Base-by-base conservation (phyloP, 2,329 filamentous ascomycete genomes). In the Lanzia echinophila region DNA sequence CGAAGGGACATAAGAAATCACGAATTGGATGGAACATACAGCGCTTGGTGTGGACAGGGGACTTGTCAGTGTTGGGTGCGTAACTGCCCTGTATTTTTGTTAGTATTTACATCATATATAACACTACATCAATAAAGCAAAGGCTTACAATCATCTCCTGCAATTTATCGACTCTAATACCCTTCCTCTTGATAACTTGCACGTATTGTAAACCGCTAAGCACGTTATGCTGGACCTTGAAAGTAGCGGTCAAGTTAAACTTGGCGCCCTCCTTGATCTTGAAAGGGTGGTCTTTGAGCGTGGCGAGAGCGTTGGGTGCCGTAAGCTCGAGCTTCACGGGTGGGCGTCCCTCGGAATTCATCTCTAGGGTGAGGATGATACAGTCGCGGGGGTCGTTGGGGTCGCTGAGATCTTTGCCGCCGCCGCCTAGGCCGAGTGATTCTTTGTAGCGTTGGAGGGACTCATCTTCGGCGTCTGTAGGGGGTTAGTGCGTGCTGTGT, bases 401-500 rank as follows among this genome's bases (percentile, higher is more conserved):
- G 69, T 91, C 83, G 54, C 83, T 87, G 57, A 89, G 79, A 64
- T 86, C 79, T 47, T 79, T 82, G 68, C 87, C 86, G 63, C 83
- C 75, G 54, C 77, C 84, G 60, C 84, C 83, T 57, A 97, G 84
- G 63, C 94, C 94, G 58, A 99, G 86, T 12, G 92, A 97, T 68
- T 92, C 83, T 79, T 99, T 99, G 87, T 95, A 99, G 67, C 92
- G 87, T 75, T 95, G 88, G 66, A 99, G 86, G 58, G 92, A 94
- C 73, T 97, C 92, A 71, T 99, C 94, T 66, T 88, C 76, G 51
- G 62, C 62, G 58, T 68, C 66, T 67, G 47, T 33, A 20, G 19
- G 11, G 11, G 34, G 22, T 3, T 19, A 39, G n/a, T 17, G n/a
- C n/a, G n/a, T n/a, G n/a, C n/a, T n/a, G n/a, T n/a, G n/a, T n/a